Evolutionary conservation across 208 protist species (phyloP).

Genomic region (Trichomonas tenax): DNA sequence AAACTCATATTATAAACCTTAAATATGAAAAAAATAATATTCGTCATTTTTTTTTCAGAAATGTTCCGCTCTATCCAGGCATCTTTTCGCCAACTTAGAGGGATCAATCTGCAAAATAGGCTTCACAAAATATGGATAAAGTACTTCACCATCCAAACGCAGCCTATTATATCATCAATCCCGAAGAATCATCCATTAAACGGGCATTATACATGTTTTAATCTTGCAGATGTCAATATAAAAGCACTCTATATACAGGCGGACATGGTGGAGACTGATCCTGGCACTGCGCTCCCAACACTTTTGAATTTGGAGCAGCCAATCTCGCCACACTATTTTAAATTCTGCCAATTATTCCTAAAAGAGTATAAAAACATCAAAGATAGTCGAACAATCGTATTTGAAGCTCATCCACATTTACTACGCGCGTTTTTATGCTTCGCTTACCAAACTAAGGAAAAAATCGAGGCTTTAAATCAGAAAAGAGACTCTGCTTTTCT

Average conservation of each 20-base stretch:
- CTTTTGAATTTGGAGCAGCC: neutral
- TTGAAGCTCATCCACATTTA: neutral
- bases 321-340: slow-evolving; percentile 13
- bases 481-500: neutral
- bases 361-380: neutral
- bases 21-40: too few relatives aligned
- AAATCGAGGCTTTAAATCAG: neutral
- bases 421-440: neutral
- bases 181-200: neutral
- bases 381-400: neutral
- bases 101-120: neutral
- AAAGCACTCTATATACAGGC: neutral
- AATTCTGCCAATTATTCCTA: neutral
- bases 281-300: neutral
- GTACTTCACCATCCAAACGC: neutral
- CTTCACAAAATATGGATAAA: neutral
- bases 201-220: neutral
- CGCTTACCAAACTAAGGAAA: neutral
- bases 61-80: neutral
- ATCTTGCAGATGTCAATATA: neutral
- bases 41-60: neutral
- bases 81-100: neutral
- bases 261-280: neutral
- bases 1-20: too few relatives aligned
- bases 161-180: neutral